Base-by-base conservation (phyloP, 1,139 yeast species). In the Saccharomycopsis hybrid region DNA sequence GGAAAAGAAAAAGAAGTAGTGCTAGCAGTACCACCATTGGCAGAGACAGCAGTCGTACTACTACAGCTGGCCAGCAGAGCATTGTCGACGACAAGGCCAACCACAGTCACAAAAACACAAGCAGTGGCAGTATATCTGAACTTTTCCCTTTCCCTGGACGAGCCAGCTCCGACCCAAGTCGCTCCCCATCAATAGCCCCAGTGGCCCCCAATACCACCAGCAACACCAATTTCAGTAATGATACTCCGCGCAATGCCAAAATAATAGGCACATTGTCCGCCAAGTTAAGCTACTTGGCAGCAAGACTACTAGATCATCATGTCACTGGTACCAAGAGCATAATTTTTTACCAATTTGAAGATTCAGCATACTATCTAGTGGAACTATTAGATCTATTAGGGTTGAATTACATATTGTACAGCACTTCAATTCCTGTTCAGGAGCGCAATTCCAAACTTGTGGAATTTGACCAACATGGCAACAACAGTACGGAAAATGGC, bases 281-380 rank as follows among this genome's bases (percentile, higher is more conserved):
- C 0, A 82, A 82, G 58, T 62, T 82, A 13, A 77, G 85, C 3
- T 82, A 82, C 55, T 64, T 82, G 54, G 70, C 77, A 0, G 68
- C 80, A 24, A 67, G 78, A 49, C 58, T 82, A 24, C 60, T 80
- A 29, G 82, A 78, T 50, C 76, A 78, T 56, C 77, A 76, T 53
- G 62, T 62, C 28, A 56, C 60, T 2, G 70, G 68, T 1, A 60
- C 72, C 25, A 82, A 82, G 56, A 77, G 84, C 3, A 69, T 83
- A 40, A 78, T 83, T 0, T 83, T 83, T 59, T 83, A 78, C 60
- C 88, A 83, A 56, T 80, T 78, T 61, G 87, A 81, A 60, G 87
- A 82, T 56, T 74, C 80, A 54, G 88, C 87, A 0, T 82, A 78
- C 59, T 82, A 80, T 58, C 61, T 83, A 38, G 76, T 85, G 0